Conservation (phyloP, 305 asterid species). For the Withania somnifera region DNA sequence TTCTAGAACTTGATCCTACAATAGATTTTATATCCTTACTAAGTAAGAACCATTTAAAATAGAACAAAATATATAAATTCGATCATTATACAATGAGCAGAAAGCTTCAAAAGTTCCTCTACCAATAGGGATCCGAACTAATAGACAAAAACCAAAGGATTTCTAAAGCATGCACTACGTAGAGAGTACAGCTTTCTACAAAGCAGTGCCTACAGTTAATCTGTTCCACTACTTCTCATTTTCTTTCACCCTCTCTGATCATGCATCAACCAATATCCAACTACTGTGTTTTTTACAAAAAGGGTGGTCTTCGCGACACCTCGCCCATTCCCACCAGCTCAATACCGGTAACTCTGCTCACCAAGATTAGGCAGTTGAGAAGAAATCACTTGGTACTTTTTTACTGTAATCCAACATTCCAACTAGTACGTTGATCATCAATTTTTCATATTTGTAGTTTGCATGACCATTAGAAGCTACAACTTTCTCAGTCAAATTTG, state of each 20-base stretch:
- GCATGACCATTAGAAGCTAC: neutral
- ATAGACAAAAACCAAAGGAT: neutral
- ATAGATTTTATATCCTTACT: neutral
- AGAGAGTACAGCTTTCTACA: neutral
- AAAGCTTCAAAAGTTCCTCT: neutral
- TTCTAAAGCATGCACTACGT: neutral
- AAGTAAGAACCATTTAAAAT: neutral
- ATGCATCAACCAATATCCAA: neutral
- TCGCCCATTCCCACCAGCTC: neutral
- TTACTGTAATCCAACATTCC: neutral
- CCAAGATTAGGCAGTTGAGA: neutral
- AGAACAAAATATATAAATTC: neutral
- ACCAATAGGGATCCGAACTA: neutral
- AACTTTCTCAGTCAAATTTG: neutral
- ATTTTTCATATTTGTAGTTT: neutral
- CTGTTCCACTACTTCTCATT: neutral
- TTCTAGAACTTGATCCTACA: neutral
- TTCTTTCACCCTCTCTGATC: neutral
- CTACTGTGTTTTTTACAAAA: neutral
- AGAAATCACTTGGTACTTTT: neutral
- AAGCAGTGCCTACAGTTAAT: neutral
- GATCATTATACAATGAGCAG: neutral
- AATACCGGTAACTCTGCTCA: neutral
- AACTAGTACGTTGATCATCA: neutral
- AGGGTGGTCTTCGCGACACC: neutral